Evolutionary conservation across 208 protist species (phyloP).

Genomic region (Zelonia costaricensis): DNA sequence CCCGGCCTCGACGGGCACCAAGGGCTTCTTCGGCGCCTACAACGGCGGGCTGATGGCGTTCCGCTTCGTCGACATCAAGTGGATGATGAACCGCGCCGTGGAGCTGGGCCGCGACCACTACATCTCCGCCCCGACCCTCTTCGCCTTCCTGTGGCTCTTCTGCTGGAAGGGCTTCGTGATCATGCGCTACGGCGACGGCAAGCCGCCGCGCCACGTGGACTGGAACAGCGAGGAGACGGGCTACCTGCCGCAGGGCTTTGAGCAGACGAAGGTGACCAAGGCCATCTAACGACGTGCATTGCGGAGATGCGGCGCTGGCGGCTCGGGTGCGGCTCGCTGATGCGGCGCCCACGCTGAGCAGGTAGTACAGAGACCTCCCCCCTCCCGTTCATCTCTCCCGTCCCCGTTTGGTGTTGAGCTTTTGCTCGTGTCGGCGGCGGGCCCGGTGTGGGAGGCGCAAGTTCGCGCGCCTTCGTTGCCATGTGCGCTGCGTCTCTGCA

Average conservation of each 20-base stretch:
- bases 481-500: too few species aligned
- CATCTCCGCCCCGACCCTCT: conserved; percentile 82
- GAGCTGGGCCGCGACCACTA: conserved; percentile 86
- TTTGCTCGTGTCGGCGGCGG: too few species aligned
- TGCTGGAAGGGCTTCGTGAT: conserved; percentile 82
- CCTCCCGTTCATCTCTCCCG: too few species aligned
- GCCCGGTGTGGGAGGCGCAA: too few species aligned
- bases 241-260: conserved; percentile 72
- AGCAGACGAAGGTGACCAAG: conserved; percentile 67
- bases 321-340: too few species aligned
- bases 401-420: too few species aligned
- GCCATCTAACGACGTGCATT: conserved; percentile 36
- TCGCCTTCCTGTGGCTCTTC: conserved; percentile 84
- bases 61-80: conserved; percentile 89
- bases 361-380: too few species aligned
- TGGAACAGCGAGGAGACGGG: conserved; percentile 90
- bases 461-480: too few species aligned
- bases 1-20: conserved; percentile 50
- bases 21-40: conserved; percentile 80
- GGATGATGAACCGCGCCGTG: conserved; percentile 91
- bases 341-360: too few species aligned
- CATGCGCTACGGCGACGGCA: conserved; percentile 79
- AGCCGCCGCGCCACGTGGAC: conserved; percentile 82
- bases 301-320: too few species aligned
- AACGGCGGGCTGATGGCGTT: conserved; percentile 62